These are phyloP conservation scores for Ceratonia siliqua DNA, from an alignment of 306 rosid genomes.

Conservation along the genomic window DNA sequence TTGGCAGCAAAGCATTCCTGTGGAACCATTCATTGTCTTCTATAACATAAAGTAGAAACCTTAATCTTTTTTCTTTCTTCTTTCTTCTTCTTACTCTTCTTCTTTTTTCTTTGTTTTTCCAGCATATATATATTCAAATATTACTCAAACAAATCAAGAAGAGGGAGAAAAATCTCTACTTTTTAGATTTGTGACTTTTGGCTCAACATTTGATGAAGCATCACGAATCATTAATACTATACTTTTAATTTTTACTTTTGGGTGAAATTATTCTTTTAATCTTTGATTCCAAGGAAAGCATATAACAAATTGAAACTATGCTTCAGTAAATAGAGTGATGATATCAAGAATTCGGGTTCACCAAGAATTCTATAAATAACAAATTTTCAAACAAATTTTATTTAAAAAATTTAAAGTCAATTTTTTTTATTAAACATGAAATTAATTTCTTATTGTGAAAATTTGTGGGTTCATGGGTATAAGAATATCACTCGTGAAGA, in stretches of 20 bases:
- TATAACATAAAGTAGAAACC: background rate
- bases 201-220: conserved; percentile 21
- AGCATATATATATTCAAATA: background rate
- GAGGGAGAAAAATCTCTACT: conserved; percentile 4
- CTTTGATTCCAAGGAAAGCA: conserved; percentile 46
- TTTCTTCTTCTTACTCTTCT: background rate
- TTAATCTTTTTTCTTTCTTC: background rate
- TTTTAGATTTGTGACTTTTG: conserved; percentile 14
- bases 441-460: too few species aligned
- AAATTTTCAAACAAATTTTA: too few species aligned
- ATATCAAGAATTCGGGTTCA: too few species aligned
- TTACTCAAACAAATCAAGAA: conserved; percentile 9
- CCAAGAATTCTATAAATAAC: too few species aligned
- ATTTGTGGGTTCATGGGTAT: too few species aligned
- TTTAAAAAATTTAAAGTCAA: too few species aligned
- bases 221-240: conserved; percentile 19
- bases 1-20: conserved; percentile 59
- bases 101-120: too few species aligned
- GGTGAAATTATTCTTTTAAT: conserved; percentile 10
- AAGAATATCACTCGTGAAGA: too few species aligned
- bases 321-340: background rate
- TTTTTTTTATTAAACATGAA: too few species aligned
- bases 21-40: conserved; percentile 25
- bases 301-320: background rate
- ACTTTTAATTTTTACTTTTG: background rate